A percentile compares a stretch with the other conserved stretches of the same genome.
Evolutionary conservation across 768 basidiomycete species (phyloP).

Genomic region (Russula foetens): DNA sequence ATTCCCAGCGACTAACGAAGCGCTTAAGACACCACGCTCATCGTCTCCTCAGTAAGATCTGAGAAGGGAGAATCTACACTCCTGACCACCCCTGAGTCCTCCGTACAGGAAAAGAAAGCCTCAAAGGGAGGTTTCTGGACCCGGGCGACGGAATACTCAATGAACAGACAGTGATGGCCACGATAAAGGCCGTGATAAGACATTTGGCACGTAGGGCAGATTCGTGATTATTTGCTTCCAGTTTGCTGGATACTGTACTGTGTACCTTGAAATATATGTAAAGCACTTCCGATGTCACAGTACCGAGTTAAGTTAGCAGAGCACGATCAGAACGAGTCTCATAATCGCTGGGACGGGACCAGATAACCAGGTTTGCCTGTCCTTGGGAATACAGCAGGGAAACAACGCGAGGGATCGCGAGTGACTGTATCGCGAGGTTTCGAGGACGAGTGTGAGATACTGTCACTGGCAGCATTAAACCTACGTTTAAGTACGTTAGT

Average conservation of each 20-base stretch:
- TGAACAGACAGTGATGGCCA: background rate
- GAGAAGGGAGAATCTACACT: background rate
- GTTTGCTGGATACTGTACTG: background rate
- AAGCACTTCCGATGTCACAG: too few relatives aligned
- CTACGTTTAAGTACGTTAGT: too few relatives aligned
- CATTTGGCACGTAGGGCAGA: background rate
- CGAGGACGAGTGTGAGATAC: too few relatives aligned
- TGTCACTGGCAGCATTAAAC: too few relatives aligned
- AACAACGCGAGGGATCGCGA: background rate
- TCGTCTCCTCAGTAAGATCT: background rate
- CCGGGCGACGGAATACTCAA: background rate
- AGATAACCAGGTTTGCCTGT: background rate
- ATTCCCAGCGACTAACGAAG: background rate
- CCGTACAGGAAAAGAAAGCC: background rate
- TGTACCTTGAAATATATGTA: background rate
- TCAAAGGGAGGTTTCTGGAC: background rate
- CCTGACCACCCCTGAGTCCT: background rate
- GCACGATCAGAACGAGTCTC: background rate
- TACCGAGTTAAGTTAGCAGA: too few relatives aligned
- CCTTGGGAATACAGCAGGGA: background rate
- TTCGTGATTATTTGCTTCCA: background rate
- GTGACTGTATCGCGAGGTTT: background rate
- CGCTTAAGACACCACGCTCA: background rate
- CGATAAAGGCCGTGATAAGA: background rate
- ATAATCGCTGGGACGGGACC: too few relatives aligned